These are phyloP conservation scores for Arthrobotrys iridis DNA, from an alignment of 2,329 filamentous ascomycete species.

Conservation along the genomic window DNA sequence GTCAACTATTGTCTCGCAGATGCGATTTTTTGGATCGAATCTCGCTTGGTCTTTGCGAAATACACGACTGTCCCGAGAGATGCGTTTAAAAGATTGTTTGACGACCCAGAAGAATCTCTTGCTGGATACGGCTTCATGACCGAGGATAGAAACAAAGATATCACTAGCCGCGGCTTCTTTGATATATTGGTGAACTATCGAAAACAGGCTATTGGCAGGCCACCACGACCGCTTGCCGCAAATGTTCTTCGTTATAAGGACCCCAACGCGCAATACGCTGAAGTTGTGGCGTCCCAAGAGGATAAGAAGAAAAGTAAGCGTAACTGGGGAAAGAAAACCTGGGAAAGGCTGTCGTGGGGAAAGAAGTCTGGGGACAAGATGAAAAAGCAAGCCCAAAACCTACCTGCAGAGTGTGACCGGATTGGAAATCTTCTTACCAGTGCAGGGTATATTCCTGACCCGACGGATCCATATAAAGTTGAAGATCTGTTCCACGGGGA, in stretches of 20 bases:
- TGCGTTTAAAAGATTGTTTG: constrained; percentile 21
- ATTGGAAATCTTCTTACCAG: constrained; percentile 17
- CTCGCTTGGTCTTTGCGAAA: constrained; percentile 18
- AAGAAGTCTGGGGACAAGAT: not conserved
- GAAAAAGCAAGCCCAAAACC: not conserved
- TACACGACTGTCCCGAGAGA: constrained; percentile 18
- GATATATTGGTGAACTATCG: constrained; percentile 38
- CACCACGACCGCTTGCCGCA: not conserved
- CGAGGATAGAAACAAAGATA: constrained; percentile 27
- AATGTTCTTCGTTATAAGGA: not conserved
- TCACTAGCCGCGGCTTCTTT: not conserved
- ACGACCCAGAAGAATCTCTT: constrained; percentile 29
- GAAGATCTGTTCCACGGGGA: constrained; percentile 8
- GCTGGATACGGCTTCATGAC: constrained; percentile 31
- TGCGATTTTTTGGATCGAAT: constrained; percentile 39
- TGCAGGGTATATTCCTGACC: constrained; percentile 18
- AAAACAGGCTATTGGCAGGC: not conserved
- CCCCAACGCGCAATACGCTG: not conserved
- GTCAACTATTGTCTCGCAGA: constrained; percentile 29
- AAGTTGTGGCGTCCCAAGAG: not conserved
- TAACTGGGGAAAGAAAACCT: not conserved
- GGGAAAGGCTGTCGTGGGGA: not conserved
- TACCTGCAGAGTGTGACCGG: not conserved
- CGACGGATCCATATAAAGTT: not conserved
- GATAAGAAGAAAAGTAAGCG: not conserved